Evolutionary conservation across 495 filamentous ascomycete species (phyloP), one percentile per base, ranked within the genome.

Genomic region (Friedmanniomyces simplex): DNA sequence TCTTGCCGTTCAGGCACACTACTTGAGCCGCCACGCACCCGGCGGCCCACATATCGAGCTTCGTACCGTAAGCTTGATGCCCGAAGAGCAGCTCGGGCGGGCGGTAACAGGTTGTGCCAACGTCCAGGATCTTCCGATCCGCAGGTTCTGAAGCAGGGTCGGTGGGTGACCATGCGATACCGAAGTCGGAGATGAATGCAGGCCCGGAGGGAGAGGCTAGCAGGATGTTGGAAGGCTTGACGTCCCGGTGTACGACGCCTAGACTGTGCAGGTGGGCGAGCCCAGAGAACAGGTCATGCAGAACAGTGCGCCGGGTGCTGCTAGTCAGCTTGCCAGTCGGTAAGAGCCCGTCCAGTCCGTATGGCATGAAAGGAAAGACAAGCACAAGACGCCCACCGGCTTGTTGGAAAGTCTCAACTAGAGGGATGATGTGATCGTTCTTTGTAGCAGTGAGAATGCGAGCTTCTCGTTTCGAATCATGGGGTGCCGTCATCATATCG

Each of bases 1-100:
- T 71, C 47, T 72, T 71, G 42, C 69, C 68, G 10, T 69, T 66
- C 20, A 69, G 58, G 36, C 63, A 52, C 1, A 80, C 52, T 53
- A 77, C 67, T 68, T 81, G 89, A 1, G 89, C 89, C 4, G 89
- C 82, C 30, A 94, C 85, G 61, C 84, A 84, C 1, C 93, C 93
- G 1, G 88, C 84, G 4, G 85, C 87, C 93, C 93, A 99, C 61
- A 96, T 79, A 73, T 99, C 93, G 8, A 97, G 73, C 7, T 76
- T 69, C 1, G 74, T 62, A 22, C 77, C 79, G 65, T 99, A 99
- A 0, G 72, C 75, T 32, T 70, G 78, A 59, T 86, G 79, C 11
- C 93, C 94, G 68, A 99, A 99, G 12, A 99, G 73, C 2, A 91
- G 77, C 70, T 99, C 93, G 0, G 93, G 93, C 0, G 93, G 76